Base-by-base conservation (phyloP, 805 yeast genomes). In the Candida peoriensis region DNA sequence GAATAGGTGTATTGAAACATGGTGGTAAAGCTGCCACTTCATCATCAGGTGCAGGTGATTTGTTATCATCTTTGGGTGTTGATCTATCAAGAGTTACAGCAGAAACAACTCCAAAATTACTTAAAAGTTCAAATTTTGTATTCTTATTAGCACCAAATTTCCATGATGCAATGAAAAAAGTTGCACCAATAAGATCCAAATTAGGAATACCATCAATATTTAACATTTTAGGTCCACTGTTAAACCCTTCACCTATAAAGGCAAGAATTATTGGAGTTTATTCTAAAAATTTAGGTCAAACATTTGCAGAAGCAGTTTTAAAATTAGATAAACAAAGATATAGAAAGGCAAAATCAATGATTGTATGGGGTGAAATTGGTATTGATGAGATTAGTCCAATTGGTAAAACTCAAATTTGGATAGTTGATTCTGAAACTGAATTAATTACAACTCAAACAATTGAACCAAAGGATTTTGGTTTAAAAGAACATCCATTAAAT, bases 1-100 rank as follows among this genome's bases (percentile, higher is more conserved):
- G 74, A 5, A 36, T 90, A 27, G 72, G 74, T 16, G 81, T 93
- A 13, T 85, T 95, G 54, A 93, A 93, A 42, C 99, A 93, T 58
- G 99, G 99, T 17, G 97, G 97, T 11, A 90, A 93, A 51, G 97
- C 98, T 0, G 78, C 96, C 0, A 88, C 97, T 0, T 86, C 96
- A 0, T 60, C 82, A 2, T 84, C 95, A 2, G 99, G 99, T 1
- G 82, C 97, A 2, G 97, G 96, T 5, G 99, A 93, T 55, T 65
- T 93, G 39, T 72, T 93, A 54, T 66, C 72, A 19, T 69, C 76
- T 18, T 67, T 93, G n/a, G 97, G 96, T 0, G 81, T 88, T n/a
- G 85, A 86, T 43, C 66, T 87, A 34, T 64, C 75, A 43, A 75
- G 78, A 47, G 86, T 93, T 20, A 81, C 74, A 41, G 64, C 74